These are phyloP conservation scores for Trichoderma cornu-damae DNA, from an alignment of 2,329 filamentous ascomycete species.

Conservation along the genomic window DNA sequence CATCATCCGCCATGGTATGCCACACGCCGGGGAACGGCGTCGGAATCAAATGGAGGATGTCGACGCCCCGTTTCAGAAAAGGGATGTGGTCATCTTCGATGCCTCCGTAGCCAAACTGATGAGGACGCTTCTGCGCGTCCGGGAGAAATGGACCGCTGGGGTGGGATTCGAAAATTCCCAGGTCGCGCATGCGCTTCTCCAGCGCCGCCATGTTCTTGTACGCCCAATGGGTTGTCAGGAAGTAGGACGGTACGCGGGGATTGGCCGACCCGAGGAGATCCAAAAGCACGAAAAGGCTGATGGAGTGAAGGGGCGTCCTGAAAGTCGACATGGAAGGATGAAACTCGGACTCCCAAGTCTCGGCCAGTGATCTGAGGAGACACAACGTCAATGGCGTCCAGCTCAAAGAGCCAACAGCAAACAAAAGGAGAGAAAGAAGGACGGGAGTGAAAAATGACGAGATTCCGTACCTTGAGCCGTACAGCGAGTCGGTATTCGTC, in stretches of 20 bases:
- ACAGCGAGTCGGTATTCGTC: constrained; percentile 77
- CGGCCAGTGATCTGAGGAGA: constrained; percentile 63
- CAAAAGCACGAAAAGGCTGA: constrained; percentile 84
- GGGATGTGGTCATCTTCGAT: constrained; percentile 88
- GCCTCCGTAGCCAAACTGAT: constrained; percentile 45
- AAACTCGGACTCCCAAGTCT: constrained; percentile 67
- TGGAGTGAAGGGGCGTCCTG: constrained; percentile 68
- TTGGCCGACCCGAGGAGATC: constrained; percentile 72
- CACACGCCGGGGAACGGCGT: constrained; percentile 76
- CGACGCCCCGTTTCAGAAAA: constrained; percentile 80
- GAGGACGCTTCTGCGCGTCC: constrained; percentile 51
- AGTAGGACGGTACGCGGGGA: constrained; percentile 77
- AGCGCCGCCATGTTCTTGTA: constrained; percentile 71
- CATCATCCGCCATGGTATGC: constrained; percentile 82
- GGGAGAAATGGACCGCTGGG: constrained; percentile 54
- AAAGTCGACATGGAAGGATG: constrained; percentile 71
- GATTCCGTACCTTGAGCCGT: constrained; percentile 67
- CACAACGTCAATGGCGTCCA: neutral
- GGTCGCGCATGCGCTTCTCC: constrained; percentile 66
- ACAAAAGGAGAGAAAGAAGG: too few relatives aligned
- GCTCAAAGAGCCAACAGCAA: neutral
- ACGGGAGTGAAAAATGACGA: neutral
- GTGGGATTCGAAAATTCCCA: constrained; percentile 60
- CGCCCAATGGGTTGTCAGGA: constrained; percentile 87
- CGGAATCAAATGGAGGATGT: constrained; percentile 85